Conservation (phyloP, 1,284 basidiomycete genomes). For the Sphaerobolus stellatus region DNA sequence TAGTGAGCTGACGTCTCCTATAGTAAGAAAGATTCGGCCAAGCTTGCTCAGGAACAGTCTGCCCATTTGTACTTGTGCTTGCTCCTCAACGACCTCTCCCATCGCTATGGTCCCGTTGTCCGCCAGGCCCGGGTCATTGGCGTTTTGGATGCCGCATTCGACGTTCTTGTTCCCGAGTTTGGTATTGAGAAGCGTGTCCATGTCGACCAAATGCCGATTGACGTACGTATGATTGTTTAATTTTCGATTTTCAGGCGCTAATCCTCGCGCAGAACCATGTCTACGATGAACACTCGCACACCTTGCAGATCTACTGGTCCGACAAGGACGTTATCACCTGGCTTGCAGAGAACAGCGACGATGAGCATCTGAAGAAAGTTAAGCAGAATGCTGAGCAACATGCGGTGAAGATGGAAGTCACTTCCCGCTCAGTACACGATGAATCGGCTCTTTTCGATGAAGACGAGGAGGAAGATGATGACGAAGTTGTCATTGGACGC, state of each 20-base stretch:
- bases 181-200: slow-evolving; percentile 98
- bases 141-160: slow-evolving; percentile 94
- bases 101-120: slow-evolving; percentile 92
- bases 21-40: slow-evolving; percentile 87
- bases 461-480: slow-evolving; percentile 72
- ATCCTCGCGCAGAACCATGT: slow-evolving; percentile 70
- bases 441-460: slow-evolving; percentile 89
- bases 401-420: slow-evolving; percentile 83
- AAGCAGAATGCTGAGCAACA: slow-evolving; percentile 86
- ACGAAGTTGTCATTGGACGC: slow-evolving; percentile 78
- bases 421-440: slow-evolving; percentile 75
- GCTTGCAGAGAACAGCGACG: slow-evolving; percentile 93
- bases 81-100: slow-evolving; percentile 88
- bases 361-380: slow-evolving; percentile 89
- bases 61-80: slow-evolving; percentile 94
- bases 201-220: slow-evolving; percentile 97
- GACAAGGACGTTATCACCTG: slow-evolving; percentile 88
- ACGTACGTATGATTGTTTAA: slow-evolving; percentile 50
- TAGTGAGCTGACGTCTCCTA: slow-evolving; percentile 21
- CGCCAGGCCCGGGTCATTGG: slow-evolving; percentile 91
- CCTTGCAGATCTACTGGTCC: slow-evolving; percentile 91
- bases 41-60: slow-evolving; percentile 94
- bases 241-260: background rate
- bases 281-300: slow-evolving; percentile 89
- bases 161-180: slow-evolving; percentile 91